Evolutionary conservation across 331 rosid species (phyloP).

Genomic region (Malus hybrid): DNA sequence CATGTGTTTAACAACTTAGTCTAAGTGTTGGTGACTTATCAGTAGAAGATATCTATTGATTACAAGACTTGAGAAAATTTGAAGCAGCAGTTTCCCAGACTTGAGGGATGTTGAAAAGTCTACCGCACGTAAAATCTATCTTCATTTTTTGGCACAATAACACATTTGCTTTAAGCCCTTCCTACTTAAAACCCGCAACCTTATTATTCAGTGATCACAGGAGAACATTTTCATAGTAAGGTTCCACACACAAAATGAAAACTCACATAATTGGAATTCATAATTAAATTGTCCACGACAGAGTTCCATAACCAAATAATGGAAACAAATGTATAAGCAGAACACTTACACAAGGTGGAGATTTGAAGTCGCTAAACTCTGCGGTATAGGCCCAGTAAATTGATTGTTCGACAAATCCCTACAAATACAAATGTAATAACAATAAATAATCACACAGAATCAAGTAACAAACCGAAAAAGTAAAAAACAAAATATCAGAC

Average conservation of each 20-base stretch:
- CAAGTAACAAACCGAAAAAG: neutral
- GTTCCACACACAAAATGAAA: neutral
- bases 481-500: neutral
- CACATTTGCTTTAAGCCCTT: neutral
- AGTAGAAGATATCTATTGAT: neutral
- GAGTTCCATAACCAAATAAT: neutral
- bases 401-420: constrained; percentile 93
- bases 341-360: constrained; percentile 82
- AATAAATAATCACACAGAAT: neutral
- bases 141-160: neutral
- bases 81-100: neutral
- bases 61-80: neutral
- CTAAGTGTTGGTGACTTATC: neutral
- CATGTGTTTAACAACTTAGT: neutral
- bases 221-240: neutral
- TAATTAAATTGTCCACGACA: neutral
- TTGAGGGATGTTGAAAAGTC: neutral
- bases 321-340: neutral
- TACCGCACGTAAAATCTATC: neutral
- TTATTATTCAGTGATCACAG: neutral
- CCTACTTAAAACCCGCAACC: no score
- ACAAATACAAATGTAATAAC: neutral
- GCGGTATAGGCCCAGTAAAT: constrained; percentile 81
- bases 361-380: constrained; percentile 57
- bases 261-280: neutral